Percentiles rank a stretch among this genome's conserved stretches.
phyloP scores from a whole-genome alignment of 768 basidiomycete species.

The Phaeotremella skinneri region DNA sequence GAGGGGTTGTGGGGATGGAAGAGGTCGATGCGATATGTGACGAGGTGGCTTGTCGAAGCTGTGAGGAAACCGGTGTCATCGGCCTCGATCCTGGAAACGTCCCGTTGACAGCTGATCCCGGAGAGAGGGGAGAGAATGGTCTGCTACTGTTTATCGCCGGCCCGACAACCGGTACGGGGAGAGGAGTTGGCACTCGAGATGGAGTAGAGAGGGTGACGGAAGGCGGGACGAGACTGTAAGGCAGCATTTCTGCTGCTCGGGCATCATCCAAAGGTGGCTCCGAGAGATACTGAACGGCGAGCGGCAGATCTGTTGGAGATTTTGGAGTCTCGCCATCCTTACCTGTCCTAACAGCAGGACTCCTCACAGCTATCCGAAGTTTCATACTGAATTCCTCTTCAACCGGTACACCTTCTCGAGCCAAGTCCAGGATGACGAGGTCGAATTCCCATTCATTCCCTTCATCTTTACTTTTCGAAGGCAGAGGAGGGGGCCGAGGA shows the following conservation, averaged over 20 bases:
- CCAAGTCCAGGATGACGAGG: constrained; percentile 18
- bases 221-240: neutral
- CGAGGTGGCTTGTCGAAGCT: constrained; percentile 31
- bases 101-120: no score
- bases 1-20: neutral
- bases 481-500: constrained; percentile 3
- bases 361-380: constrained; percentile 22
- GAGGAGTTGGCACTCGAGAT: constrained; percentile 9
- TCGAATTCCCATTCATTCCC: constrained; percentile 34
- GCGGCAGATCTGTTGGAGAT: neutral
- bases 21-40: constrained; percentile 8
- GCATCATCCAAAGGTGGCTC: neutral
- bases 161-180: neutral
- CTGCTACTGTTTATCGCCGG: neutral
- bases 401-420: constrained; percentile 21
- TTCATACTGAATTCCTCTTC: constrained; percentile 25
- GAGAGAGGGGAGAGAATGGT: constrained; percentile 14
- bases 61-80: constrained; percentile 28
- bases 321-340: neutral
- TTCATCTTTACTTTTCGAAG: constrained; percentile 10
- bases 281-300: neutral
- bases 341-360: neutral
- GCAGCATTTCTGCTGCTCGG: neutral
- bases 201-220: constrained; percentile 1
- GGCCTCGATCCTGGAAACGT: constrained; percentile 17